A percentile compares a stretch with the other conserved stretches of the same genome.
These are phyloP conservation scores for Linum tenue DNA, from an alignment of 345 rosid genomes.

Conservation along the genomic window DNA sequence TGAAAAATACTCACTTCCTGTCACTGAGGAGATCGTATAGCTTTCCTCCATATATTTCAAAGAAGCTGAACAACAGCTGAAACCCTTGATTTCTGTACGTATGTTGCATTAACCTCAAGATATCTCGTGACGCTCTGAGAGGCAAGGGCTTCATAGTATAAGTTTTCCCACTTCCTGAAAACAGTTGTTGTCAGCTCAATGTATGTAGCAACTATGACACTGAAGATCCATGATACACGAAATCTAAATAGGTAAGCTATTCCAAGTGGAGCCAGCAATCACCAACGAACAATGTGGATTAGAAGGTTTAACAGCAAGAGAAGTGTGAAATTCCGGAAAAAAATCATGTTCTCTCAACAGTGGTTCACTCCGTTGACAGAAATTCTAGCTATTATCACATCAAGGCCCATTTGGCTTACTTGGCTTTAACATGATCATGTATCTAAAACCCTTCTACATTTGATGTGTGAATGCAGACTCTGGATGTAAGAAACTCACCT, in stretches of 20 bases:
- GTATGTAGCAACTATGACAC: slow-evolving; percentile 1
- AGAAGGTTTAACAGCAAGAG: too few species aligned
- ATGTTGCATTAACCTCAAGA: slow-evolving; percentile 93
- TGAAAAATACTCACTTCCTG: slow-evolving; percentile 56
- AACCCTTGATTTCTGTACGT: slow-evolving; percentile 90
- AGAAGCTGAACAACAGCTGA: slow-evolving; percentile 87
- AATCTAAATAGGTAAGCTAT: not conserved
- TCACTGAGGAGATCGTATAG: slow-evolving; percentile 86
- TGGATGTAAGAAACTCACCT: slow-evolving; percentile 34
- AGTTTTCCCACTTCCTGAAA: slow-evolving; percentile 94
- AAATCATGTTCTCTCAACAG: not conserved
- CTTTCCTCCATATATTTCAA: slow-evolving; percentile 95
- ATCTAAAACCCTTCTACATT: not conserved
- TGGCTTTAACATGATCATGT: not conserved
- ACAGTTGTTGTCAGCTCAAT: not conserved
- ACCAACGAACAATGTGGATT: not conserved
- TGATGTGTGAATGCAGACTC: not conserved
- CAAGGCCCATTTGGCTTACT: not conserved
- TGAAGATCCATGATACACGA: not conserved
- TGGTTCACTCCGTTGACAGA: not conserved
- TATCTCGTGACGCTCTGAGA: slow-evolving; percentile 84
- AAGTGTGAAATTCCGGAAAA: not conserved
- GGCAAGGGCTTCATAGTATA: slow-evolving; percentile 97
- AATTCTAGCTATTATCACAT: not conserved
- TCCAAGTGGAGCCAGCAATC: not conserved